Evolutionary conservation across 208 protist species (phyloP).

Genomic region (Eutreptiella sp.): DNA sequence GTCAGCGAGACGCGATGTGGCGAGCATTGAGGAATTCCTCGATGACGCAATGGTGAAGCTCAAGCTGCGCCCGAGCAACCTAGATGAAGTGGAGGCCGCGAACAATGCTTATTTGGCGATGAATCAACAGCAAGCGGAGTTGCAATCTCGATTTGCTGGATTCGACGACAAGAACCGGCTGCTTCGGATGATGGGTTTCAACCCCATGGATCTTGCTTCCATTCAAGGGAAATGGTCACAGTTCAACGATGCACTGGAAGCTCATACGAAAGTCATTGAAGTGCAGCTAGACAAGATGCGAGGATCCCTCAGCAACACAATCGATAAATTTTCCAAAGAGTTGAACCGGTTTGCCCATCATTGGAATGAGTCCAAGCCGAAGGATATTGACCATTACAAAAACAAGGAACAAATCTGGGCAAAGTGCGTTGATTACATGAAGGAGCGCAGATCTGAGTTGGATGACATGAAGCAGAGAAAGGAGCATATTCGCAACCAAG

Average conservation of each 20-base stretch:
- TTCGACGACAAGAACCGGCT: constrained; percentile 60
- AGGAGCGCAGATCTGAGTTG: constrained; percentile 67
- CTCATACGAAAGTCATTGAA: constrained; percentile 81
- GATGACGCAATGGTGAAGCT: constrained; percentile 56
- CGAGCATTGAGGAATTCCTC: constrained; percentile 72
- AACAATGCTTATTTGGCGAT: constrained; percentile 67
- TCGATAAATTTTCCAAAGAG: constrained; percentile 68
- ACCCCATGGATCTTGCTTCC: constrained; percentile 30
- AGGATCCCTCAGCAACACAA: constrained; percentile 48
- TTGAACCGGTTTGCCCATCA: constrained; percentile 78
- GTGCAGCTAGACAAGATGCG: constrained; percentile 70
- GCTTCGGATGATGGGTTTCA: constrained; percentile 19
- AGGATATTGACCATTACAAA: constrained; percentile 64
- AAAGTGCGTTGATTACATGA: constrained; percentile 59
- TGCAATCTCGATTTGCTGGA: no score
- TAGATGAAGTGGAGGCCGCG: constrained; percentile 84
- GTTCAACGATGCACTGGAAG: constrained; percentile 71
- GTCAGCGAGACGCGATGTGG: constrained; percentile 66
- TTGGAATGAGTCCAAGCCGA: constrained; percentile 87
- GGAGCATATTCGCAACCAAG: constrained; percentile 71
- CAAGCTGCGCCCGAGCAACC: constrained; percentile 69
- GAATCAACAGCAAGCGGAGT: constrained; percentile 65
- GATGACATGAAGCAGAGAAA: constrained; percentile 52
- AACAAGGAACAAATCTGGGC: constrained; percentile 15
- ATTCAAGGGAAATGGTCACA: constrained; percentile 49